These are phyloP conservation scores for Botrytis tulipae DNA, from an alignment of 2,329 filamentous ascomycete species.

Conservation along the genomic window DNA sequence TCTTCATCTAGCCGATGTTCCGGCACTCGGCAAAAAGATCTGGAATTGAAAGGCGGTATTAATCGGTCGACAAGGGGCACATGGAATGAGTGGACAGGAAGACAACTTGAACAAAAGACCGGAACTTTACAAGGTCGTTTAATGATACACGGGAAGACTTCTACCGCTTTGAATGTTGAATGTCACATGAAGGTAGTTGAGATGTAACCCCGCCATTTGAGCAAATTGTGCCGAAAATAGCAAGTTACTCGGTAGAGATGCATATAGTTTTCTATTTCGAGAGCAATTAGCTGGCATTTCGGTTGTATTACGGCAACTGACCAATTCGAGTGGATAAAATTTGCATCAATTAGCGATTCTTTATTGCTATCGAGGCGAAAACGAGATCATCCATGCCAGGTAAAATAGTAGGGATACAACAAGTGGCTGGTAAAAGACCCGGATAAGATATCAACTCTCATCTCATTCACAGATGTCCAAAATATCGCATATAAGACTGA, in stretches of 20 bases:
- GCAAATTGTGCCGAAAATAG: slow-evolving; percentile 14
- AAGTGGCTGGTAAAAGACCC: slow-evolving; percentile 13
- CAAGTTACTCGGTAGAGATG: background rate
- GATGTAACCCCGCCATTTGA: background rate
- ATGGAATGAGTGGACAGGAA: background rate
- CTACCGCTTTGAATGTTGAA: background rate
- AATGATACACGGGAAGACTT: background rate
- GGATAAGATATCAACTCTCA: background rate
- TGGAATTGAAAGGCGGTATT: background rate
- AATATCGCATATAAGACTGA: background rate
- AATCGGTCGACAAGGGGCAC: background rate
- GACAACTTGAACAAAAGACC: background rate
- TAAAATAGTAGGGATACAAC: background rate
- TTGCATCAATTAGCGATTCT: background rate
- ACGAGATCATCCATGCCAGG: background rate
- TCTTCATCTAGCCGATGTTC: background rate
- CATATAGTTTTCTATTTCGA: slow-evolving; percentile 5
- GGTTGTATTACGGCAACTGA: slow-evolving; percentile 5
- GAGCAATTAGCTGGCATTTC: slow-evolving; percentile 2
- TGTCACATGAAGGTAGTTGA: slow-evolving; percentile 3
- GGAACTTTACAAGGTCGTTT: background rate
- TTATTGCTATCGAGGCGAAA: background rate
- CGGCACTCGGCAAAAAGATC: background rate
- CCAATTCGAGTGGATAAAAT: background rate
- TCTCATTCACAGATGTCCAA: background rate